Conservation (phyloP, 805 yeast species). For the Groenewaldozyma tartarivorans region DNA sequence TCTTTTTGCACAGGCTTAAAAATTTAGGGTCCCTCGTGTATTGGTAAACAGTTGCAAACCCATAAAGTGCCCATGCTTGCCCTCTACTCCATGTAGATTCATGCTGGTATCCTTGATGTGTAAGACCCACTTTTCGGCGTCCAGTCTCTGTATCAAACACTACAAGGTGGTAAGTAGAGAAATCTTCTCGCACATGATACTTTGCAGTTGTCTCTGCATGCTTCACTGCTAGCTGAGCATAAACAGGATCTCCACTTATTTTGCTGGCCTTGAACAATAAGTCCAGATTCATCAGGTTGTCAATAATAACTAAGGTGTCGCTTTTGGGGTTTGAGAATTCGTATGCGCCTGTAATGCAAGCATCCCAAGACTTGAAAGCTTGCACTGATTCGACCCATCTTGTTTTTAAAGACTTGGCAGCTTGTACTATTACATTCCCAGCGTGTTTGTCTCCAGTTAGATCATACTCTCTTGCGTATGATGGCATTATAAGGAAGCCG, state of each 20-base stretch:
- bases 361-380: conserved; percentile 25
- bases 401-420: conserved; percentile 24
- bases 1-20: conserved; percentile 21
- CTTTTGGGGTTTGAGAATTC: conserved; percentile 11
- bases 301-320: conserved; percentile 26
- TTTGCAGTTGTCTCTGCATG: conserved; percentile 27
- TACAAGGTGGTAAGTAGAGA: conserved; percentile 24
- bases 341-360: conserved; percentile 17
- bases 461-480: conserved; percentile 21
- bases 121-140: conserved; percentile 18
- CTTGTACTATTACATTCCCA: conserved; percentile 16
- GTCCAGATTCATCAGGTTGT: conserved; percentile 21
- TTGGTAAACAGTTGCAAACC: conserved; percentile 22
- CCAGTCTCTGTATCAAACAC: conserved; percentile 23
- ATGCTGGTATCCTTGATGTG: conserved; percentile 25
- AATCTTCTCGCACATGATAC: conserved; percentile 17
- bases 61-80: conserved; percentile 28
- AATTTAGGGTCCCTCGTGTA: conserved; percentile 23
- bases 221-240: conserved; percentile 23
- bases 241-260: conserved; percentile 22
- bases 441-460: conserved; percentile 16
- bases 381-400: conserved; percentile 21
- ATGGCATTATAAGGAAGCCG: conserved; percentile 24
- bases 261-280: conserved; percentile 24
- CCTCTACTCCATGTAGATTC: conserved; percentile 28